phyloP scores from a whole-genome alignment of 306 rosid species.

The Malus asiatica region DNA sequence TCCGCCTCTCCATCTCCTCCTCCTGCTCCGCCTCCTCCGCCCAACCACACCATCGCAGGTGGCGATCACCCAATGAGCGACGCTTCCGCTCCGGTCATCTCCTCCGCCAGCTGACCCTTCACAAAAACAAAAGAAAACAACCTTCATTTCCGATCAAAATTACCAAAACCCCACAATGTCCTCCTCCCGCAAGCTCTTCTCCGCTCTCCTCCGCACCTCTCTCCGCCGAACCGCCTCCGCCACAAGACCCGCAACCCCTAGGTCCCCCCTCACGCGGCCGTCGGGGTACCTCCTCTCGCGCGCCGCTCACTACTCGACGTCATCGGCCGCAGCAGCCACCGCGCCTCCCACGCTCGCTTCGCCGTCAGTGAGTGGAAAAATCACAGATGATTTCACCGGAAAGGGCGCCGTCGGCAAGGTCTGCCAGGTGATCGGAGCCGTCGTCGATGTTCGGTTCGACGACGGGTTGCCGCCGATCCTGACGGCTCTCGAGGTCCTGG shows the following conservation, averaged over 20 bases:
- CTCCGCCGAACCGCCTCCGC: slow-evolving; percentile 24
- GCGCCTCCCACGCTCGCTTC: slow-evolving; percentile 10
- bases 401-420: slow-evolving; percentile 68
- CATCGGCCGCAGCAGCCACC: slow-evolving; percentile 42
- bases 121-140: not conserved
- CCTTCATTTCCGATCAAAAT: not conserved
- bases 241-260: slow-evolving; percentile 1
- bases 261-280: slow-evolving; percentile 14
- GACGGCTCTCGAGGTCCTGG: slow-evolving; percentile 74
- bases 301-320: slow-evolving; percentile 47
- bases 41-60: not conserved
- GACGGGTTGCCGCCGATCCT: slow-evolving; percentile 77
- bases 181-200: slow-evolving; percentile 44
- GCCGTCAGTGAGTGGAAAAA: slow-evolving; percentile 34
- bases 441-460: slow-evolving; percentile 70
- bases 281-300: slow-evolving; percentile 49
- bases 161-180: not conserved
- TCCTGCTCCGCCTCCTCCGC: not conserved
- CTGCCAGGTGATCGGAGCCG: slow-evolving; percentile 79
- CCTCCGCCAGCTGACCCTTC: not conserved
- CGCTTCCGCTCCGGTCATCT: not conserved
- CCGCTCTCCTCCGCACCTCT: slow-evolving; percentile 44
- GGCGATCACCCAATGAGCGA: not conserved
- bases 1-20: not conserved
- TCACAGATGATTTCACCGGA: slow-evolving; percentile 61